These are phyloP conservation scores for Suillus luteus DNA, from an alignment of 768 basidiomycete species.

Conservation along the genomic window DNA sequence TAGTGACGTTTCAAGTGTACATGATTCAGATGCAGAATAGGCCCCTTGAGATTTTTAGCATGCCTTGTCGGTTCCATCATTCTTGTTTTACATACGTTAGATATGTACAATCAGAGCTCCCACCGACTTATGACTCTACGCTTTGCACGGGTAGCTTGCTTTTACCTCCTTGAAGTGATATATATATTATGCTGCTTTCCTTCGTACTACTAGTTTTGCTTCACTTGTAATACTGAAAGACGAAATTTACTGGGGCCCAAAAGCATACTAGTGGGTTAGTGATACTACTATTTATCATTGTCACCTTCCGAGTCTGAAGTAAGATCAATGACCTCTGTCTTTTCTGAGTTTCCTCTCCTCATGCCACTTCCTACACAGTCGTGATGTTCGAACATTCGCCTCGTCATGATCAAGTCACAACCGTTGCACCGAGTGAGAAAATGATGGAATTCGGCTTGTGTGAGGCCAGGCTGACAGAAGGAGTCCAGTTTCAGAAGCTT, in stretches of 20 bases:
- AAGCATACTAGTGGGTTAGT: too few relatives aligned
- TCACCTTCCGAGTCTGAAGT: too few relatives aligned
- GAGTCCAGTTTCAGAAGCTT: conserved; percentile 6
- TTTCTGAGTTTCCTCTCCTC: neutral
- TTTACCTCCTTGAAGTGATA: neutral
- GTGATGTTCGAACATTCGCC: neutral
- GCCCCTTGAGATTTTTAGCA: neutral
- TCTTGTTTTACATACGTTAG: neutral
- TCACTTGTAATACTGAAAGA: too few relatives aligned
- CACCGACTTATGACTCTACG: neutral
- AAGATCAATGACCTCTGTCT: neutral
- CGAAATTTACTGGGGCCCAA: too few relatives aligned
- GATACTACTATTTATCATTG: neutral
- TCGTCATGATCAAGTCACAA: conserved; percentile 6
- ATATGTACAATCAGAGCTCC: neutral
- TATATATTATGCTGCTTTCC: too few relatives aligned
- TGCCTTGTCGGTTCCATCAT: neutral
- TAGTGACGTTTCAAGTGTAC: neutral
- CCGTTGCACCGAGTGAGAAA: neutral
- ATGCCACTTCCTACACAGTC: conserved; percentile 1
- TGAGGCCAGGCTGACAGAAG: neutral
- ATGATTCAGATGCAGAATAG: neutral
- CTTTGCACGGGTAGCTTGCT: neutral
- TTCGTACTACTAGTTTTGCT: too few relatives aligned
- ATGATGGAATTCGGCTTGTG: neutral